Base-by-base conservation (phyloP, 768 basidiomycete species). In the Amanita muscaria region DNA sequence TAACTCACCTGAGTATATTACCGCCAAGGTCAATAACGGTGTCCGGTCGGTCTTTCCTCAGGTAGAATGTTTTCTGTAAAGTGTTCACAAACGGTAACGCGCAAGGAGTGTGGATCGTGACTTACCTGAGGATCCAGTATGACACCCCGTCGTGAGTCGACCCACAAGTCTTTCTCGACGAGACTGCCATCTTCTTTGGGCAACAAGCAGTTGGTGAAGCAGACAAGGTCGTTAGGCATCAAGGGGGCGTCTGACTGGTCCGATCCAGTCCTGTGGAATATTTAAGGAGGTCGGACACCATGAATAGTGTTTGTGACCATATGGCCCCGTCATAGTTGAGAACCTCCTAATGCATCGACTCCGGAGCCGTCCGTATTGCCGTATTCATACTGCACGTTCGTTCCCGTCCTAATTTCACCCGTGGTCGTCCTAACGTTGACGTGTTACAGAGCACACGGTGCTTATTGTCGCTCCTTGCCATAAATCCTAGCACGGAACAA, bases 131-230 rank as follows among this genome's bases (percentile, higher is more conserved):
- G 73, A 61, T 88, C 80, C 30, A 91, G 61, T 49, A 92, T 80
- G 47, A 78, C 65, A 0, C 90, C 90, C 18, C 76, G 71, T 4
- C 66, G 64, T 54, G 84, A 75, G 58, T 91, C 86, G 47, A 91
- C 74, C 88, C 87, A 90, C 15, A 91, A 66, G 54, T 90, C 87
- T 54, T 78, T 76, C 58, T 80, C 68, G 27, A 83, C 60, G 14
- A 91, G 69, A 40, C 69, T 76, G 14, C 89, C 89, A 56, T 91
- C 87, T 58, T 91, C 88, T 44, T 72, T 74, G 1, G 84, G 79
- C 19, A 93, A 68, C 45, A 84, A 61, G 53, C 89, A 89, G 62
- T 92, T 91, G 30, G 89, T 91, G 64, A 92, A 89, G 63, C 89
- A 87, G 40, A 89, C 64, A 19, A 91, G 70, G 36, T 76, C 77